Conservation (phyloP, 495 filamentous ascomycete genomes). For the Aspergillus affinis region DNA sequence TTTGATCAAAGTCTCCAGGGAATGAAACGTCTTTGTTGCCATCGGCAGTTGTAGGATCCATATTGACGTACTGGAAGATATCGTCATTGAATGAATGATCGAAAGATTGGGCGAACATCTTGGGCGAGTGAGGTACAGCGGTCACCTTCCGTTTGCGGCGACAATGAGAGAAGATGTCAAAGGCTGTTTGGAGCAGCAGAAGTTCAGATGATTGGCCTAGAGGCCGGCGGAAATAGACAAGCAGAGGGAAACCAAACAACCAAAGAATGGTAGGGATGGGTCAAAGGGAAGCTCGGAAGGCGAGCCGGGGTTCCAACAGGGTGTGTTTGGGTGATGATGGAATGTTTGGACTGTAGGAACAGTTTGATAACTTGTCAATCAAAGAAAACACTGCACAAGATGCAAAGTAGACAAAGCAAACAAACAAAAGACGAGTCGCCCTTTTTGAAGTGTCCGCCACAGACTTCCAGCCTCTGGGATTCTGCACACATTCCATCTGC, state of each 20-base stretch:
- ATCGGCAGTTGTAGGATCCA: slow-evolving; percentile 42
- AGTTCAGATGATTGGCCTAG: slow-evolving; percentile 19
- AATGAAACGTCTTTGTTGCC: slow-evolving; percentile 46
- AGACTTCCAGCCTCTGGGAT: slow-evolving; percentile 41
- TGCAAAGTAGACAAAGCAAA: slow-evolving; percentile 54
- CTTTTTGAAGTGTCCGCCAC: slow-evolving; percentile 45
- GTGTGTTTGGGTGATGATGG: slow-evolving; percentile 13
- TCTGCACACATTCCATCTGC: slow-evolving; percentile 41
- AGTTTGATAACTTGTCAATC: slow-evolving; percentile 44
- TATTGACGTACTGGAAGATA: slow-evolving; percentile 53
- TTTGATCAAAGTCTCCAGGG: slow-evolving; percentile 43
- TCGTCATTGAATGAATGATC: slow-evolving; percentile 54
- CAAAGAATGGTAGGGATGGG: slow-evolving; percentile 13
- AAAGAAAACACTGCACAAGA: slow-evolving; percentile 47
- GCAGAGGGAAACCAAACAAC: not conserved
- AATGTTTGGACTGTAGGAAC: slow-evolving; percentile 23
- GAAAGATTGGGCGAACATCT: slow-evolving; percentile 48
- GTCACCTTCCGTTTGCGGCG: slow-evolving; percentile 49
- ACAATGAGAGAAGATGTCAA: slow-evolving; percentile 24
- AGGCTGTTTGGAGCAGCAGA: slow-evolving; percentile 7
- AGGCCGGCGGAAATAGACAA: slow-evolving; percentile 7
- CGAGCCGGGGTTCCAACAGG: slow-evolving; percentile 16
- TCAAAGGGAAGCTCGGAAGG: slow-evolving; percentile 17
- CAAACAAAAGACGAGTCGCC: slow-evolving; percentile 46
- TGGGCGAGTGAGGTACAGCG: slow-evolving; percentile 21